These are phyloP conservation scores for Yarrowia bubula DNA, from an alignment of 805 yeast genomes.

Conservation along the genomic window DNA sequence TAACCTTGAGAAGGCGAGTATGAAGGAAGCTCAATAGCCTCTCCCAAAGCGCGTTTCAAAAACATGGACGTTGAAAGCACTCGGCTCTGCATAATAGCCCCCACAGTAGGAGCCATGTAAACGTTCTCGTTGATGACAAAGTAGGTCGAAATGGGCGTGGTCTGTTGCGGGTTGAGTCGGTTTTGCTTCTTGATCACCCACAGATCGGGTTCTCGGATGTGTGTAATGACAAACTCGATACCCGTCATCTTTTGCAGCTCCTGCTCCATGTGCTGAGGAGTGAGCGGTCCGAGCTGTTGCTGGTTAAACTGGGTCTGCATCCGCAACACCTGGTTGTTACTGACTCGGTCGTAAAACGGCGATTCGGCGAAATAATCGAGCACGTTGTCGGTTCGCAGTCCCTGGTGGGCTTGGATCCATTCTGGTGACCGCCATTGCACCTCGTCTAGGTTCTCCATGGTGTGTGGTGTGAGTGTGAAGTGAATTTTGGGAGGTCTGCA, in stretches of 20 bases:
- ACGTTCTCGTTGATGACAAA: slow-evolving; percentile 89
- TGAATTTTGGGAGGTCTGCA: not conserved
- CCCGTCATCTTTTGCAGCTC: slow-evolving; percentile 81
- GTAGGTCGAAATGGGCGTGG: slow-evolving; percentile 65
- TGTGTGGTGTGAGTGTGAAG: not conserved
- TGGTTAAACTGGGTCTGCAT: slow-evolving; percentile 91
- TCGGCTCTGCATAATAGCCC: slow-evolving; percentile 70
- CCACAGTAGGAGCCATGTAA: slow-evolving; percentile 81
- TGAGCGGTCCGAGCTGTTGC: slow-evolving; percentile 41
- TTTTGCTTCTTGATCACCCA: slow-evolving; percentile 88
- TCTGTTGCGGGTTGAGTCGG: slow-evolving; percentile 53
- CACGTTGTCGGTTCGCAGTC: slow-evolving; percentile 83
- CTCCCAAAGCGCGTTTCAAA: slow-evolving; percentile 49
- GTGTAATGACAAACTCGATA: slow-evolving; percentile 72
- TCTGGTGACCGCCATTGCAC: slow-evolving; percentile 97
- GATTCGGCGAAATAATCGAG: slow-evolving; percentile 90
- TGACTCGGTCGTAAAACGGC: slow-evolving; percentile 91
- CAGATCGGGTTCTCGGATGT: slow-evolving; percentile 81
- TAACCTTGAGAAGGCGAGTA: slow-evolving; percentile 65
- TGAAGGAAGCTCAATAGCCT: slow-evolving; percentile 49
- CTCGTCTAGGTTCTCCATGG: slow-evolving; percentile 60
- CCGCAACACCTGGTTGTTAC: slow-evolving; percentile 89
- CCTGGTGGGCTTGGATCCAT: slow-evolving; percentile 83
- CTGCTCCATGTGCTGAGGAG: slow-evolving; percentile 43
- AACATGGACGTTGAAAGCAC: slow-evolving; percentile 51